phyloP scores from a whole-genome alignment of 2,329 filamentous ascomycete genomes.

The Aspergillus amoenus region DNA sequence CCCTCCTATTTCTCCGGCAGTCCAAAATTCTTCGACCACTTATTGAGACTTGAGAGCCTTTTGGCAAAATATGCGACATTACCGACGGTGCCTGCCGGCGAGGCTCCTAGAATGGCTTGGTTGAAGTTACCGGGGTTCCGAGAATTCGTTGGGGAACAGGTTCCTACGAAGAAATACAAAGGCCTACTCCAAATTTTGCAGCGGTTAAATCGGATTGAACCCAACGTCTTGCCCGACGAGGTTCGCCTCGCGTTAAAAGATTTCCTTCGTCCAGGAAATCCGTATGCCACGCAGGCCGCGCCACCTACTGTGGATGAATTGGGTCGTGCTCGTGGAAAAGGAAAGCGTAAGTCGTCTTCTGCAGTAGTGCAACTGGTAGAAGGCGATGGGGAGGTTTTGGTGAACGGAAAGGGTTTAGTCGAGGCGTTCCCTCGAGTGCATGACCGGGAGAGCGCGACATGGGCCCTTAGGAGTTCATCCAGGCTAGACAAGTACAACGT shows the following conservation, averaged over 20 bases:
- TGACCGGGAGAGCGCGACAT: constrained; percentile 90
- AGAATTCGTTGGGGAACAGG: constrained; percentile 65
- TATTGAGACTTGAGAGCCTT: constrained; percentile 71
- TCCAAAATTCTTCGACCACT: constrained; percentile 81
- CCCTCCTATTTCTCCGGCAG: constrained; percentile 93
- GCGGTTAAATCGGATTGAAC: constrained; percentile 81
- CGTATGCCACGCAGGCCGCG: constrained; percentile 63
- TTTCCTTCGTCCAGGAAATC: constrained; percentile 75
- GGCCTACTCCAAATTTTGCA: constrained; percentile 74
- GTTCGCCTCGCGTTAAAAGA: constrained; percentile 63
- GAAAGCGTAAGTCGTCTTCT: constrained; percentile 81
- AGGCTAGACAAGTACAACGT: constrained; percentile 96
- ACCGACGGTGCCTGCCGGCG: constrained; percentile 63
- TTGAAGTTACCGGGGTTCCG: constrained; percentile 75
- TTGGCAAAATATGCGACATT: constrained; percentile 70
- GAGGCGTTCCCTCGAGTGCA: constrained; percentile 84
- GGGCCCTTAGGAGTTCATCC: constrained; percentile 80
- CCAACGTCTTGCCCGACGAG: constrained; percentile 68
- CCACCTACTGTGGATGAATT: constrained; percentile 68
- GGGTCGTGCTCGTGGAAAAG: constrained; percentile 76
- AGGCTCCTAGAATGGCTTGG: constrained; percentile 77
- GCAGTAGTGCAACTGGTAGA: constrained; percentile 88
- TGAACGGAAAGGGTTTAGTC: constrained; percentile 85
- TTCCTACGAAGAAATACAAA: constrained; percentile 76
- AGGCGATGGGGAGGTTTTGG: constrained; percentile 81